Percentiles rank a stretch among this genome's conserved stretches.
These are phyloP conservation scores for Populus euphratica DNA, from an alignment of 345 rosid genomes.

Conservation along the genomic window DNA sequence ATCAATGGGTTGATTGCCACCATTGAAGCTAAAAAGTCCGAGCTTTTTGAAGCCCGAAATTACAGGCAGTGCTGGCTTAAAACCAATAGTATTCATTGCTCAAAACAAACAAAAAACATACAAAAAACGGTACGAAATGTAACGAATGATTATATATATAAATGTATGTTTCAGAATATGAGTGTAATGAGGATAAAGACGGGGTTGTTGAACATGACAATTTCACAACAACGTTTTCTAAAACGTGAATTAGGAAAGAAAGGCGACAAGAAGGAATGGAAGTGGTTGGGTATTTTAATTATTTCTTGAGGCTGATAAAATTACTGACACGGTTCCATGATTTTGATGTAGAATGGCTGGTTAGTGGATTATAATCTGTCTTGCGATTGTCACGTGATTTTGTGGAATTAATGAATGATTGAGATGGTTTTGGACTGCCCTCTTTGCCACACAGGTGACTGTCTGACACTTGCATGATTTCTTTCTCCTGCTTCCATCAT, in stretches of 20 bases:
- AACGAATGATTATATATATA: neutral
- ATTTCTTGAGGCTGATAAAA: neutral
- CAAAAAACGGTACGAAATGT: neutral
- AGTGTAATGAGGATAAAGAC: neutral
- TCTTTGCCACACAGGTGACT: too few species aligned
- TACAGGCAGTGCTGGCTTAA: conserved; percentile 8
- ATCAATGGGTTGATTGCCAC: neutral
- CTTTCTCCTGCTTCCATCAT: too few species aligned
- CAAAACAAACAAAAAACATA: neutral
- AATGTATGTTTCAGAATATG: neutral
- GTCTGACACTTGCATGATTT: too few species aligned
- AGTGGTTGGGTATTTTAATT: neutral
- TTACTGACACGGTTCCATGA: neutral
- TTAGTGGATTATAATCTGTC: too few species aligned
- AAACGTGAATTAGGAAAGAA: neutral
- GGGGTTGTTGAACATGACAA: neutral
- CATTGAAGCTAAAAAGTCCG: neutral
- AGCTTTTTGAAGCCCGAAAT: neutral
- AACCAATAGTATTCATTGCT: conserved; percentile 15
- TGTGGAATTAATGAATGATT: too few species aligned
- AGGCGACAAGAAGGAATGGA: neutral
- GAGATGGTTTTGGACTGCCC: too few species aligned
- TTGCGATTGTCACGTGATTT: too few species aligned
- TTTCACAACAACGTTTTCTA: neutral
- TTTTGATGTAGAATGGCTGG: neutral